phyloP scores from a whole-genome alignment of 2,329 filamentous ascomycete genomes.

The Aspergillus ochraceoroseus region DNA sequence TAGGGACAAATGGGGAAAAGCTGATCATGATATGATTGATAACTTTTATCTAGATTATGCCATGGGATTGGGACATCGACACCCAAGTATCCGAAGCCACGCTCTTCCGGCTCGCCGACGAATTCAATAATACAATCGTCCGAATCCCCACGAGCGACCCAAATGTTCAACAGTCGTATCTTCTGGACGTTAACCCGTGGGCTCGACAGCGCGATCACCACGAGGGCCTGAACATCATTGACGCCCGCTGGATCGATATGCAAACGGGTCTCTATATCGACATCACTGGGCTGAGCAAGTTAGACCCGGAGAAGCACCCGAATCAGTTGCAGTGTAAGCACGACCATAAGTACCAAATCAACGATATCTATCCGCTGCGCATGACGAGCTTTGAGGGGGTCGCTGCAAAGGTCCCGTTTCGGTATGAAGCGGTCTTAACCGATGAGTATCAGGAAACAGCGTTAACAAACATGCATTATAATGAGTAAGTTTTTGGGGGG shows the following conservation, averaged over 20 bases:
- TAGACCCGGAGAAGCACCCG: slow-evolving; percentile 56
- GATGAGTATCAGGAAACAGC: slow-evolving; percentile 40
- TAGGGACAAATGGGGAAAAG: too few relatives aligned
- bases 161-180: slow-evolving; percentile 52
- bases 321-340: slow-evolving; percentile 78
- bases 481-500: slow-evolving; percentile 32
- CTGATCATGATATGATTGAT: too few relatives aligned
- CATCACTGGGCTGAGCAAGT: slow-evolving; percentile 70
- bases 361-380: slow-evolving; percentile 72
- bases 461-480: slow-evolving; percentile 33
- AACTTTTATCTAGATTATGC: slow-evolving; percentile 54
- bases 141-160: slow-evolving; percentile 40
- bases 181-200: slow-evolving; percentile 74
- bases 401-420: slow-evolving; percentile 59
- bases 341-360: slow-evolving; percentile 63
- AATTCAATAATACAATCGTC: slow-evolving; percentile 64
- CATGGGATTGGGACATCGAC: slow-evolving; percentile 82
- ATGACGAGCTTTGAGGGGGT: slow-evolving; percentile 71
- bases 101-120: slow-evolving; percentile 58
- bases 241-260: slow-evolving; percentile 76
- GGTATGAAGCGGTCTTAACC: slow-evolving; percentile 38
- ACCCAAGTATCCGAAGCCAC: slow-evolving; percentile 69
- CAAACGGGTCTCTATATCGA: slow-evolving; percentile 75
- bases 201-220: slow-evolving; percentile 57
- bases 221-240: slow-evolving; percentile 72